phyloP scores from a whole-genome alignment of 305 asterid genomes.

The Fraxinus sp. region DNA sequence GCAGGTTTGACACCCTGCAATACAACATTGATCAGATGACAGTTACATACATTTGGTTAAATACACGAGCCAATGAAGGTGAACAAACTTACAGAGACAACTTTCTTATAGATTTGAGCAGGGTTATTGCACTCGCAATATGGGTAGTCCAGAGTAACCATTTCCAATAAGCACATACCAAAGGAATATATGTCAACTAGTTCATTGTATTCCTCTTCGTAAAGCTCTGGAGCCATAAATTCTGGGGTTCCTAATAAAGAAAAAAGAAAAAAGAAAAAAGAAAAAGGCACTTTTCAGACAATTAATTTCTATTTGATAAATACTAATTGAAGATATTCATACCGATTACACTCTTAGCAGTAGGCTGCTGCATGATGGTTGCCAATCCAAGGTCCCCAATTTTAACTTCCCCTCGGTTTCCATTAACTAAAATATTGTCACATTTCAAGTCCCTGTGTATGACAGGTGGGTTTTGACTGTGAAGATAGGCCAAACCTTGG shows the following conservation, averaged over 20 bases:
- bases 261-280: not conserved
- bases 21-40: not conserved
- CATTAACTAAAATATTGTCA: slow-evolving; percentile 80
- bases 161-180: slow-evolving; percentile 83
- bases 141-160: slow-evolving; percentile 78
- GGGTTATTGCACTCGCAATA: slow-evolving; percentile 76
- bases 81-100: slow-evolving; percentile 51
- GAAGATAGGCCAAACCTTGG: slow-evolving; percentile 66
- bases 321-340: slow-evolving; percentile 7
- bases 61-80: not conserved
- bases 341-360: slow-evolving; percentile 83
- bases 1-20: slow-evolving; percentile 76
- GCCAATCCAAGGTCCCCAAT: slow-evolving; percentile 89
- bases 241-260: slow-evolving; percentile 60
- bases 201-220: slow-evolving; percentile 78
- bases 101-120: slow-evolving; percentile 71
- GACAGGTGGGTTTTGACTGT: slow-evolving; percentile 71
- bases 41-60: not conserved
- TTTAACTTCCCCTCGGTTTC: slow-evolving; percentile 75
- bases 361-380: slow-evolving; percentile 65
- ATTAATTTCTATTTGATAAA: slow-evolving; percentile 1
- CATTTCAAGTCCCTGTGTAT: slow-evolving; percentile 84
- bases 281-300: not conserved
- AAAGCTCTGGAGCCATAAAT: slow-evolving; percentile 82
- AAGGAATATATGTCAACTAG: slow-evolving; percentile 77